These are phyloP conservation scores for Camillea tinctor DNA, from an alignment of 2,329 filamentous ascomycete genomes.

Conservation along the genomic window DNA sequence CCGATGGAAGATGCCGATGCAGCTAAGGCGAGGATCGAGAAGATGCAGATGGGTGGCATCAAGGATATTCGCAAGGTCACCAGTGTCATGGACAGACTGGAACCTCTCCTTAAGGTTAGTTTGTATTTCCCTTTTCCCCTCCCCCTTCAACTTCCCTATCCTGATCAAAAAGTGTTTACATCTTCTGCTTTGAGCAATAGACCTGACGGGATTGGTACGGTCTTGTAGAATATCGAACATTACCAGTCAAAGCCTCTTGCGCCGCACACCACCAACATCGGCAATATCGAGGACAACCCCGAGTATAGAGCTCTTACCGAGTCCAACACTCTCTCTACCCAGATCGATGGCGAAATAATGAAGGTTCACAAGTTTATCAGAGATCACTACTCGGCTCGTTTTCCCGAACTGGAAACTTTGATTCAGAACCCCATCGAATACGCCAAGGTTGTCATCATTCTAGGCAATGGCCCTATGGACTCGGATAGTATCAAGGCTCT, in stretches of 20 bases:
- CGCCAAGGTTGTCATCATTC: slow-evolving; percentile 88
- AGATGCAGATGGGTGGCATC: slow-evolving; percentile 72
- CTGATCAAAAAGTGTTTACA: slow-evolving; percentile 62
- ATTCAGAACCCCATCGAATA: slow-evolving; percentile 93
- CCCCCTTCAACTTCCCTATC: slow-evolving; percentile 24
- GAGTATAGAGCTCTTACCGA: slow-evolving; percentile 87
- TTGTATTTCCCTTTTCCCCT: slow-evolving; percentile 17
- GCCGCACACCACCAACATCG: slow-evolving; percentile 64
- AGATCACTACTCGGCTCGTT: slow-evolving; percentile 91
- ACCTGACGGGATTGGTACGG: slow-evolving; percentile 62
- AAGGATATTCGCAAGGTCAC: slow-evolving; percentile 79
- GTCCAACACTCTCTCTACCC: slow-evolving; percentile 85
- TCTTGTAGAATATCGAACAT: slow-evolving; percentile 73
- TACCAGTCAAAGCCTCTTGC: slow-evolving; percentile 69
- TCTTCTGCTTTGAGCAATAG: slow-evolving; percentile 55
- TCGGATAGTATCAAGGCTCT: slow-evolving; percentile 75
- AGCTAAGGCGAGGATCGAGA: slow-evolving; percentile 76
- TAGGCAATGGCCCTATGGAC: slow-evolving; percentile 89
- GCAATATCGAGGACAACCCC: slow-evolving; percentile 87
- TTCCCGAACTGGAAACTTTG: slow-evolving; percentile 87
- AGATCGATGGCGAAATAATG: slow-evolving; percentile 89
- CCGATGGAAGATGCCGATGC: slow-evolving; percentile 64
- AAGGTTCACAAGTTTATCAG: slow-evolving; percentile 95
- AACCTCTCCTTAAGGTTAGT: slow-evolving; percentile 81
- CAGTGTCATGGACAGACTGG: slow-evolving; percentile 75